Base-by-base conservation (phyloP, 2,329 filamentous ascomycete species). In the Ophiostoma sp. region DNA sequence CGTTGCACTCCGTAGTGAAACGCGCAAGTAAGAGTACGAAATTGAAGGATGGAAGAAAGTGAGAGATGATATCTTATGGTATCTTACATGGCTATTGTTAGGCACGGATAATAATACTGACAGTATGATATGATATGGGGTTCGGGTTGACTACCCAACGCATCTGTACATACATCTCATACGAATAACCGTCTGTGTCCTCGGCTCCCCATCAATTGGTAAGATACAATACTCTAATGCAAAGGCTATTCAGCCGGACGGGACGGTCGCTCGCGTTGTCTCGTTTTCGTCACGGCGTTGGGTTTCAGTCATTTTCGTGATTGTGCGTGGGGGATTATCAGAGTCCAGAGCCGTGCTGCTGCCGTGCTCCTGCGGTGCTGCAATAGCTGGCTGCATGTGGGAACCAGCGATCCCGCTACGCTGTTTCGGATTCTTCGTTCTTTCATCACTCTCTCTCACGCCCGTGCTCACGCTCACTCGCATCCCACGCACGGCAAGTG, bases 401-500 rank as follows among this genome's bases (percentile, higher is more conserved):
- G 49, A 55, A 27, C 27, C 27, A 27, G 18, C 49, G 27, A 27
- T 55, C 18, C 49, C 49, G 49, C 18, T 55, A 18, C 49, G 12
- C n/a, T 18, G 49, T 55, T 18, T 55, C 49, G 8, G 18, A 55
- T 55, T 55, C 49, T 55, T 55, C 27, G 49, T 55, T 55, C 42
- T 55, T 55, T 55, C 8, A 27, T 55, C 49, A 27, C 49, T 55
- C 49, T 2, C 49, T 55, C 49, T 49, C 12, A 55, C n/a, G 7
- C 49, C 11, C 49, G 11, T 27, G n/a, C n/a, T 55, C 42, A 44
- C 42, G 42, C 49, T 55, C 49, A 55, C 49, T 55, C 47, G 16
- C 49, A 55, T 55, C 49, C 49, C 49, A 55, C 49, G 49, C 49
- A 55, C 49, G 49, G 49, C 49, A 55, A 36, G 49, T 55, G 49